Evolutionary conservation across 1,139 yeast species (phyloP), one percentile per base, ranked within the genome.

Genomic region (Hyphopichia wangnamkhiaoensis): DNA sequence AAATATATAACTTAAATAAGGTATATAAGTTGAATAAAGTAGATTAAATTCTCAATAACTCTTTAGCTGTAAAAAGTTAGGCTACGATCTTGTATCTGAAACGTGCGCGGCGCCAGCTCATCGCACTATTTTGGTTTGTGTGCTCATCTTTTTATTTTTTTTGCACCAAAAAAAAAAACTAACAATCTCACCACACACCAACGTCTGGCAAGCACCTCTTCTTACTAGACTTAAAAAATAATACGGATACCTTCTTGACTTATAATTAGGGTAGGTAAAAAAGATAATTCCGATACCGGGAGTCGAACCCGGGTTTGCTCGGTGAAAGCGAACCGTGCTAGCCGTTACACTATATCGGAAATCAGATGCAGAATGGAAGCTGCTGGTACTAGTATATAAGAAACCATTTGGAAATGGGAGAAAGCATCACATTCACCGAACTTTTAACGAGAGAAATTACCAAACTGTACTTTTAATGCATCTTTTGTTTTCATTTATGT

Each of bases 321-420:
- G 82, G 85, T 79, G 84, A 80, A 78, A 80, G 84, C 82, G 84
- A 75, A 79, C 84, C 82, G 84, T 80, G 85, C 81, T 80, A 80
- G 80, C 86, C 85, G 82, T 79, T 80, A 80, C 84, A 80, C 85
- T 76, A 80, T 74, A 80, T 79, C 84, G 84, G 84, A 79, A 28
- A 2, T 13, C 4, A n/a, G 10, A 7, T 21, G 10, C 10, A 10
- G 10, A 21, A 7, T 21, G 7, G 7, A 21, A 21, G 24, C 9
- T 7, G 24, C 10, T 7, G 24, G 7, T 21, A 7, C 10, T 21
- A 7, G 10, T 7, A 10, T 21, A 7, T 10, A 21, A 7, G 10
- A 21, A 7, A 21, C 10, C 24, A 21, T n/a, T n/a, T n/a, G n/a
- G n/a, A n/a, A n/a, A n/a, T n/a, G n/a, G n/a, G n/a, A n/a, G n/a